Evolutionary conservation across 805 yeast species (phyloP).

Genomic region (Yamadazyma nakazawae): DNA sequence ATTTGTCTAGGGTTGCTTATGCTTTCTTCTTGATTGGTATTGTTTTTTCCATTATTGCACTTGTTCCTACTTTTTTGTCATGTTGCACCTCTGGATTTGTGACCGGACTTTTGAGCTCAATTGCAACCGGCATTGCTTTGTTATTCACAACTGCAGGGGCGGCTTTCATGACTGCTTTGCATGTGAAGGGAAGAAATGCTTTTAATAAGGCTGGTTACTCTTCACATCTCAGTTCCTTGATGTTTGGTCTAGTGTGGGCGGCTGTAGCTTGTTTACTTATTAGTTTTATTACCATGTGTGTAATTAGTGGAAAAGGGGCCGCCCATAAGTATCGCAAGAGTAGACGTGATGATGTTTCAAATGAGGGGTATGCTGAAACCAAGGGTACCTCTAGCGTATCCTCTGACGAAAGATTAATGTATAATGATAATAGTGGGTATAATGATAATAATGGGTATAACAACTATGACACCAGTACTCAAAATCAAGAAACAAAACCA

Average conservation of each 20-base stretch:
- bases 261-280: slow-evolving; percentile 15
- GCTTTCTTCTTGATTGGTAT: slow-evolving; percentile 59
- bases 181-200: slow-evolving; percentile 48
- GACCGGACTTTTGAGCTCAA: slow-evolving; percentile 12
- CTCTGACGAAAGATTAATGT: slow-evolving; percentile 6
- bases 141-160: slow-evolving; percentile 47
- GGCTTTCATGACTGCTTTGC: slow-evolving; percentile 51
- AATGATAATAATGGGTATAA: background rate
- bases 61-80: slow-evolving; percentile 38
- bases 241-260: slow-evolving; percentile 64
- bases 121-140: slow-evolving; percentile 24
- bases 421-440: background rate
- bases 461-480: background rate
- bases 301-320: slow-evolving; percentile 13
- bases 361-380: slow-evolving; percentile 12
- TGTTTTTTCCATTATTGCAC: slow-evolving; percentile 51
- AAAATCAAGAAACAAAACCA: background rate
- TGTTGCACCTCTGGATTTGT: slow-evolving; percentile 10
- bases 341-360: slow-evolving; percentile 7
- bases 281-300: slow-evolving; percentile 14
- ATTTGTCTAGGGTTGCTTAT: slow-evolving; percentile 63
- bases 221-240: slow-evolving; percentile 45
- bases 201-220: slow-evolving; percentile 42
- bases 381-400: slow-evolving; percentile 11
- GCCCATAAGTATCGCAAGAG: slow-evolving; percentile 5